Evolutionary conservation across 768 basidiomycete species (phyloP).

Genomic region (Fomitopsis pulvina): DNA sequence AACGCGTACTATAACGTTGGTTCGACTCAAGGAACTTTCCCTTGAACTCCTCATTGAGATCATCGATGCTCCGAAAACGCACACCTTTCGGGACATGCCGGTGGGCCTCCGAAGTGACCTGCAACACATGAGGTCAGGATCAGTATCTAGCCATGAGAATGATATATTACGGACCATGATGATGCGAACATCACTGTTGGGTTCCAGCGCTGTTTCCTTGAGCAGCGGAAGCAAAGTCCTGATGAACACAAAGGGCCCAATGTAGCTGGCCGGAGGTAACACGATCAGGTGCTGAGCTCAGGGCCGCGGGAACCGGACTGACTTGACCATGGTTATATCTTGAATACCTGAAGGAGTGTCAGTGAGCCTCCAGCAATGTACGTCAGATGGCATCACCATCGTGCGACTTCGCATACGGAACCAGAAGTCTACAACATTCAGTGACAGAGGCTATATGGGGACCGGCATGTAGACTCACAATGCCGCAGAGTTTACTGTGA

Average conservation of each 20-base stretch:
- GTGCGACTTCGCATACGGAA: slow-evolving; percentile 9
- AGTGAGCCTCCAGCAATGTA: no score
- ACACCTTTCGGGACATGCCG: slow-evolving; percentile 16
- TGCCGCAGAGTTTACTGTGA: slow-evolving; percentile 2
- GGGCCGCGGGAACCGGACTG: no score
- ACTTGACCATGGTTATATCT: slow-evolving; percentile 36
- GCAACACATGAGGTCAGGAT: slow-evolving; percentile 2
- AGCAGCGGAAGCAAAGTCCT: slow-evolving; percentile 25
- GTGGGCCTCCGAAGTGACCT: slow-evolving; percentile 15
- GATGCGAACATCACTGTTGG: slow-evolving; percentile 27
- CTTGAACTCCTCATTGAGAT: slow-evolving; percentile 28
- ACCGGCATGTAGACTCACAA: background rate
- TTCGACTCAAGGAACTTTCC: slow-evolving; percentile 11
- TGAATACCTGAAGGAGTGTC: slow-evolving; percentile 33
- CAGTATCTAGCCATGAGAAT: background rate
- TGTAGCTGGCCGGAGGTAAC: slow-evolving; percentile 16
- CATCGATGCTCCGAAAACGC: slow-evolving; percentile 24
- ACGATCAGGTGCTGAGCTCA: background rate
- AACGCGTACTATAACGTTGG: slow-evolving; percentile 8
- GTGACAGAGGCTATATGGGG: no score
- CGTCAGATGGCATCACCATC: no score
- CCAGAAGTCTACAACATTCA: slow-evolving; percentile 15
- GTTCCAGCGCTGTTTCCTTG: slow-evolving; percentile 20
- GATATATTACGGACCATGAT: slow-evolving; percentile 17
- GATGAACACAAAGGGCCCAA: slow-evolving; percentile 23